These are phyloP conservation scores for Pochonia chlamydosporia DNA, from an alignment of 2,329 filamentous ascomycete species.

Conservation along the genomic window DNA sequence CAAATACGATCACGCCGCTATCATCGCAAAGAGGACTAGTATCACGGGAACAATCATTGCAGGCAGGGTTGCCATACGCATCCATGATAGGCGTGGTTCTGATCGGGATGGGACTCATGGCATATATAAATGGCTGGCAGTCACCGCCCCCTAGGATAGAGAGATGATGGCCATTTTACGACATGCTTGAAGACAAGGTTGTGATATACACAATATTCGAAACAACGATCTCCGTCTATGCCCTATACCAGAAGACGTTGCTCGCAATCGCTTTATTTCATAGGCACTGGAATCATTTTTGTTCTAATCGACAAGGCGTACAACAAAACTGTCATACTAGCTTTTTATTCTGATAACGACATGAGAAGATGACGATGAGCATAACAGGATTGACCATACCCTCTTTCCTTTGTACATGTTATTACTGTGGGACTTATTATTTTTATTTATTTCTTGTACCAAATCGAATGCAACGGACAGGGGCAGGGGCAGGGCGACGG, in stretches of 20 bases:
- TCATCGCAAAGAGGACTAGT: slow-evolving; percentile 32
- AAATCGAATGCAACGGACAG: not conserved
- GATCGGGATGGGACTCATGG: slow-evolving; percentile 78
- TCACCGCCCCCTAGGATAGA: slow-evolving; percentile 26
- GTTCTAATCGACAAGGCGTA: not conserved
- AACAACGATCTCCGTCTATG: not conserved
- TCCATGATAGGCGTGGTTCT: slow-evolving; percentile 79
- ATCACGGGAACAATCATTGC: slow-evolving; percentile 37
- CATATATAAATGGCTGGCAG: slow-evolving; percentile 80
- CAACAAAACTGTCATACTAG: slow-evolving; percentile 13
- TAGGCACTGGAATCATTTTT: not conserved
- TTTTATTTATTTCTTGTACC: slow-evolving; percentile 7
- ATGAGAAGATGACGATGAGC: slow-evolving; percentile 13
- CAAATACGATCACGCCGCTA: slow-evolving; percentile 43
- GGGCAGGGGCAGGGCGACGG: not conserved
- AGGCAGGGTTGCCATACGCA: slow-evolving; percentile 63
- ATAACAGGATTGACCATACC: slow-evolving; percentile 8
- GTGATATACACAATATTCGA: not conserved
- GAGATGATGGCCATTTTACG: slow-evolving; percentile 17
- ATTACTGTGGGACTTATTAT: slow-evolving; percentile 3
- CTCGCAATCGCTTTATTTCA: not conserved
- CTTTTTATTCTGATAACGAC: slow-evolving; percentile 9
- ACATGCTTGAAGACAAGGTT: not conserved
- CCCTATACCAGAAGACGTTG: not conserved
- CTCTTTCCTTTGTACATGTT: slow-evolving; percentile 11